Evolutionary conservation across 1,139 yeast species (phyloP), one percentile per base, ranked within the genome.

Genomic region (Starmera stellimalicola): DNA sequence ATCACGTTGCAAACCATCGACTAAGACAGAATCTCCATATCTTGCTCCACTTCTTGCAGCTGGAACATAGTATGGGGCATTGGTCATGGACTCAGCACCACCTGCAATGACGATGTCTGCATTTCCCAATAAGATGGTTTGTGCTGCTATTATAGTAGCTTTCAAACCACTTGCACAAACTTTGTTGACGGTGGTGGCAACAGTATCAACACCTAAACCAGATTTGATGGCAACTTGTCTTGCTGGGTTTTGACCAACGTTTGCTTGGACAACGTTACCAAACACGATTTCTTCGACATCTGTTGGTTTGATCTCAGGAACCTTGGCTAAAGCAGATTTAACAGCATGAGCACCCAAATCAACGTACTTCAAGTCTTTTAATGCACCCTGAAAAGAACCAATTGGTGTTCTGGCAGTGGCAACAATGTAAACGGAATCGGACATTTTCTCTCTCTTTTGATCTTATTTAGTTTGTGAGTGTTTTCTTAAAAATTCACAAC

Each of bases 101-200:
- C 97, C 98, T 33, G 91, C 94, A 48, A 91, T 82, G 31, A 88
- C 94, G 45, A 91, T 77, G 52, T 87, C 96, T 36, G 95, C 94
- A 45, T 74, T 70, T 35, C 96, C 96, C 47, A 94, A 73, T 54
- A 82, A 62, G 52, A 91, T 88, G 41, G 91, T 65, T 64, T 88
- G 97, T 31, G 96, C 91, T 43, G 87, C 97, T 43, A 81, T 63
- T 51, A 88, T 85, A 51, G 84, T 75, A 27, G 95, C 77, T 67
- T 91, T 91, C 77, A 88, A 70, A 47, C 96, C 97, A 15, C 95
- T 82, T 29, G 98, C 96, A 68, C 98, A 91, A 37, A 91, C 97
- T 66, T 91, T 91, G 73, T 91, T 91, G 47, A 91, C 73, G 36
- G 96, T 81, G 38, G 95, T 74, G 39, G 95, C 94, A 33, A 85